Conservation (phyloP, 257 asterid species). For the Linaria vulgaris region DNA sequence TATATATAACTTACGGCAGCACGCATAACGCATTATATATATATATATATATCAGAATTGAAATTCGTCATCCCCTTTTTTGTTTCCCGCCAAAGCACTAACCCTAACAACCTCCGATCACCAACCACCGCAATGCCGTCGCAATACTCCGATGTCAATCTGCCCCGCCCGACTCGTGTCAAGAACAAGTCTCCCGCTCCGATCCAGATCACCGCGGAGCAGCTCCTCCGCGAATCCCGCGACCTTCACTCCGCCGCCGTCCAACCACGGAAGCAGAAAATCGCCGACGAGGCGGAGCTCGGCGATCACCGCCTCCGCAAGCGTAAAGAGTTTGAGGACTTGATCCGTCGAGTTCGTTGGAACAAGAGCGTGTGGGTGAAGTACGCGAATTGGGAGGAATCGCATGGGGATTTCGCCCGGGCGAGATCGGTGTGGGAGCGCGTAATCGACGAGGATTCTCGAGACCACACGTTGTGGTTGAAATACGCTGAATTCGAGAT, state of each 20-base stretch:
- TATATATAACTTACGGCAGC: no score
- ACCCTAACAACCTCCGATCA: no score
- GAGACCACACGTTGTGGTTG: conserved; percentile 85
- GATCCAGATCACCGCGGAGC: no score
- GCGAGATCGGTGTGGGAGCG: conserved; percentile 93
- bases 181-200: no score
- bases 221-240: conserved; percentile 81
- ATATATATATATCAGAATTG: no score
- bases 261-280: conserved; percentile 83
- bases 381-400: conserved; percentile 88
- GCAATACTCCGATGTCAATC: no score
- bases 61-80: no score
- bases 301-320: conserved; percentile 77
- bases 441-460: conserved; percentile 71
- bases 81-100: no score
- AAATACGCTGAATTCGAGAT: conserved; percentile 85
- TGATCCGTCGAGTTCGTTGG: conserved; percentile 74
- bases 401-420: conserved; percentile 71
- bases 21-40: no score
- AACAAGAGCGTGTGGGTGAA: conserved; percentile 86
- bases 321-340: conserved; percentile 70
- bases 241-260: conserved; percentile 79
- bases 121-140: no score
- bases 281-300: conserved; percentile 67
- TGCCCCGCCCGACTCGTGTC: no score